A percentile compares a stretch with the other conserved stretches of the same genome.
Evolutionary conservation across 2,329 filamentous ascomycete genomes (phyloP).

Genomic region (Achaetomium macrosporum): DNA sequence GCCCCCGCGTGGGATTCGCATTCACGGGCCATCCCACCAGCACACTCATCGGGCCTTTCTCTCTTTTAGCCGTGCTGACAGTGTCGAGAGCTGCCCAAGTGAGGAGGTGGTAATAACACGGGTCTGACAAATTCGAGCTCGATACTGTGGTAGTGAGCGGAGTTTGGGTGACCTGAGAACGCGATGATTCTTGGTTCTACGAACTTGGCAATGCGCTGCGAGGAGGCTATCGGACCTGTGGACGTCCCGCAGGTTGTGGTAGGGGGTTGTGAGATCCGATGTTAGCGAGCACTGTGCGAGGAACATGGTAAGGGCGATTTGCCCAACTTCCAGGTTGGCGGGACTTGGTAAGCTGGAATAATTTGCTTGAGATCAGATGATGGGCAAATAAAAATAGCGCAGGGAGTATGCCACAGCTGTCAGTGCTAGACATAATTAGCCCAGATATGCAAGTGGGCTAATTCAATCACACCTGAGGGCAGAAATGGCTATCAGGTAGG

Average conservation of each 20-base stretch:
- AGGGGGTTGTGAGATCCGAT: too few species aligned
- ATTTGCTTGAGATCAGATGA: constrained; percentile 2
- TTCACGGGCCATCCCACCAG: constrained; percentile 6
- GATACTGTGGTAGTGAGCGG: too few species aligned
- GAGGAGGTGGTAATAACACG: background rate
- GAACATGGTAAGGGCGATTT: background rate
- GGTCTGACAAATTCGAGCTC: too few species aligned
- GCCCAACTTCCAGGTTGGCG: background rate
- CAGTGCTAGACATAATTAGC: constrained; percentile 21
- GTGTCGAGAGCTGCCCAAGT: constrained; percentile 1
- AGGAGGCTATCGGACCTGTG: background rate
- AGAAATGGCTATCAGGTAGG: background rate
- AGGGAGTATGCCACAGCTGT: background rate
- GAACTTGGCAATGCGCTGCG: too few species aligned
- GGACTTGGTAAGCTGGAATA: constrained; percentile 1
- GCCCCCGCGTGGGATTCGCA: background rate
- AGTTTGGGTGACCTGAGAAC: too few species aligned
- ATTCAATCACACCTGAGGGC: constrained; percentile 5
- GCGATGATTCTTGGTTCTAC: too few species aligned
- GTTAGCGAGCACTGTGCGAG: constrained; percentile 2
- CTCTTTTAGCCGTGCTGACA: constrained; percentile 18
- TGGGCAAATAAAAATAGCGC: constrained; percentile 17
- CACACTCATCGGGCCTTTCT: constrained; percentile 15
- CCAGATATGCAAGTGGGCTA: constrained; percentile 18
- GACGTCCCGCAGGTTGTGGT: background rate